Base-by-base conservation (phyloP, 2,329 filamentous ascomycete genomes). In the Aspergillus phoenicis region DNA sequence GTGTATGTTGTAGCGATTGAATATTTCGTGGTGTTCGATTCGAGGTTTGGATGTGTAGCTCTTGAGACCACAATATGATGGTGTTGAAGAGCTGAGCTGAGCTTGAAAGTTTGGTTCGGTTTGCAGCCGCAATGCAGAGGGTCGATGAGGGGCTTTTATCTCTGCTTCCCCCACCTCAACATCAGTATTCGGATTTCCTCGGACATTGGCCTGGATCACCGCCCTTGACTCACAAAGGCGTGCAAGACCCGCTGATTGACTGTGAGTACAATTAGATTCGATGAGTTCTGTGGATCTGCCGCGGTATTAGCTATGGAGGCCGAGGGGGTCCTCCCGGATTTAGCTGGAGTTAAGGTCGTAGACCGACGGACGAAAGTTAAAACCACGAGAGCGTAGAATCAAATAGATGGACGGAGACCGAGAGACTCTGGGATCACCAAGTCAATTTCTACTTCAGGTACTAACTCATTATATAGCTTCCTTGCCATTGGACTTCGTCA, bases 401-500 rank as follows among this genome's bases (percentile, higher is more conserved):
- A 36, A 6, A 36, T 36, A 36, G 11, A 36, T 36, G 11, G 5
- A 13, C 41, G 41, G 41, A 45, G 20, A 45, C 20, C 41, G 41
- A 45, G 5, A 22, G 8, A 11, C 13, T 45, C 41, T 7, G 15
- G 20, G n/a, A 45, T 24, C n/a, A 17, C 13, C n/a, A 28, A 51
- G 26, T 30, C 26, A 17, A 33, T 17, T 20, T 33, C 26, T 51
- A 51, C 28, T 8, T 51, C 28, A 17, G n/a, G 8, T 24, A 49
- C 26, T 30, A 33, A 11, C n/a, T 51, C 10, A 51, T 51, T 8
- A 51, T 51, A 33, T 28, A 51, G 47, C 3, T 51, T 30, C 26
- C 47, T 33, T 51, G 26, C 47, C n/a, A 51, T 30, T 51, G 47
- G 47, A 30, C 45, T 49, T 49, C 45, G 15, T 49, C 45, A 49